Evolutionary conservation across 2,329 filamentous ascomycete genomes (phyloP), one percentile per base, ranked within the genome.

Genomic region (Alternaria postmessia): DNA sequence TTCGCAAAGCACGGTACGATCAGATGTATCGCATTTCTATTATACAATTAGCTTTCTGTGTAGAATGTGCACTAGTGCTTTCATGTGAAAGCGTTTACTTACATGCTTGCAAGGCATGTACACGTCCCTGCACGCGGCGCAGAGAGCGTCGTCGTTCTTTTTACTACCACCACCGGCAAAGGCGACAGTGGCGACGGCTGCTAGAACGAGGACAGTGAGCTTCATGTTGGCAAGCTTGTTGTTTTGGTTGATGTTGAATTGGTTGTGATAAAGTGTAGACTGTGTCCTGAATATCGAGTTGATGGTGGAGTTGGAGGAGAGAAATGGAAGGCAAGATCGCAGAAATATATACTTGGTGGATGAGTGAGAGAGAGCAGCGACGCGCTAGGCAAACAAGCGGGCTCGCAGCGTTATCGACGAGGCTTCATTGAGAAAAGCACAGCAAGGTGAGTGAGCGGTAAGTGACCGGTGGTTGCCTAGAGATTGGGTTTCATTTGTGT

Each of bases 201-300:
- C 5, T 18, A 54, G 1, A 3, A 58, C 7, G 36, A 58, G 2
- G 20, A 42, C 3, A 11, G 42, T 20, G 20, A 48, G 26, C 42
- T 58, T 58, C 56, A 58, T 58, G 41, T 20, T 18, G 42, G 14
- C 28, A 7, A 3, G 20, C 6, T 48, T 30, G 26, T 28, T 9
- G 26, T 20, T 18, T n/a, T 2, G n/a, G 11, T 42, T 30, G 26
- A 16, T 9, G 26, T 20, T 39, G 8, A 39, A 8, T 20, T 57
- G 46, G 11, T 48, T 34, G 44, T 30, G 5, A 5, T 38, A 14
- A 20, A 8, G 38, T n/a, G n/a, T 9, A 39, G 0, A 22, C 42
- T 12, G 32, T 2, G 12, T 9, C 12, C 11, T 34, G 28, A 22
- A 7, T 38, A 38, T 38, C 16, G 34, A 38, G 6, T 38, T 38